phyloP scores from a whole-genome alignment of 345 rosid genomes.

The Arabidopsis suecica region DNA sequence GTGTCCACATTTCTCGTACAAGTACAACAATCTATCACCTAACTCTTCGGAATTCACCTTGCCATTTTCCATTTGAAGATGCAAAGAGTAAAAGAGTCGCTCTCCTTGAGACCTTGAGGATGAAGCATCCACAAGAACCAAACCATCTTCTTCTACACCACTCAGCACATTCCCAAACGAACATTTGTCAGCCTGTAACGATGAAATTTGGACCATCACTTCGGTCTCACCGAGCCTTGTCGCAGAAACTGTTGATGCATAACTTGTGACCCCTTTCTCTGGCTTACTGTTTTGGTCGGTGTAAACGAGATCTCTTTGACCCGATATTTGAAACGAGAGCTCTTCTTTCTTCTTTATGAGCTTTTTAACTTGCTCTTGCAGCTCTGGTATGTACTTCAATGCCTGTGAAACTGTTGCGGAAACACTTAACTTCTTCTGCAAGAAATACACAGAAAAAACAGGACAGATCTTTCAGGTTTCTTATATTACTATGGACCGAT shows the following conservation, averaged over 20 bases:
- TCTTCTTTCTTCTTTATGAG: constrained; percentile 53
- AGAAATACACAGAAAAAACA: not conserved
- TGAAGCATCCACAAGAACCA: constrained; percentile 58
- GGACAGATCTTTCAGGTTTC: not conserved
- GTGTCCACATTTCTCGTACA: constrained; percentile 32
- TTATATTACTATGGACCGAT: not conserved
- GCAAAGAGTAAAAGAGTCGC: constrained; percentile 59
- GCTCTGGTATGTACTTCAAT: constrained; percentile 62
- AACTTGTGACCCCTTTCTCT: constrained; percentile 29
- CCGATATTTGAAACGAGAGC: constrained; percentile 45
- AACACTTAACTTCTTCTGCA: constrained; percentile 62
- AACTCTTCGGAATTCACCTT: constrained; percentile 31
- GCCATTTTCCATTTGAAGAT: constrained; percentile 50
- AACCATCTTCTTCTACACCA: constrained; percentile 56
- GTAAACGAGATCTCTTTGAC: constrained; percentile 26
- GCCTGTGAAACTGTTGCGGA: constrained; percentile 55
- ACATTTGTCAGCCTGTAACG: constrained; percentile 30
- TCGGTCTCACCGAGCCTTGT: constrained; percentile 51
- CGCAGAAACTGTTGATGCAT: constrained; percentile 47
- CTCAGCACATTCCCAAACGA: constrained; percentile 53
- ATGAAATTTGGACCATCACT: constrained; percentile 56
- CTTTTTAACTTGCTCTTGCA: constrained; percentile 52
- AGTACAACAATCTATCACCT: constrained; percentile 29
- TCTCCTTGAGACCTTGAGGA: constrained; percentile 61
- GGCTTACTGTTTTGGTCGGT: constrained; percentile 32